Conservation (phyloP, 805 yeast genomes). For the Monosporozyma unispora region DNA sequence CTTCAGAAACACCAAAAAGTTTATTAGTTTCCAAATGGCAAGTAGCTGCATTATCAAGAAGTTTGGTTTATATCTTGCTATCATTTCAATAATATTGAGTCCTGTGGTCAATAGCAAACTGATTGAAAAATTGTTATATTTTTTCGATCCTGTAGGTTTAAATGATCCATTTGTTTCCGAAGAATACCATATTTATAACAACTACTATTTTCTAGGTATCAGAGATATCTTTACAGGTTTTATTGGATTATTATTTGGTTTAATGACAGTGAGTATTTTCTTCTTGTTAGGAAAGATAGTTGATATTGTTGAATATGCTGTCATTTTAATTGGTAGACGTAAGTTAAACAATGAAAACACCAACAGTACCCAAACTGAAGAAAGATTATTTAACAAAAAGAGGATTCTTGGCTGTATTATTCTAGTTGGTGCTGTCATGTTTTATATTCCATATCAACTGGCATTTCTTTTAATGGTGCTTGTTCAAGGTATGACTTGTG, state of each 20-base stretch:
- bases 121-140: slow-evolving; percentile 34
- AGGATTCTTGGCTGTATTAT: slow-evolving; percentile 30
- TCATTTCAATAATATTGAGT: slow-evolving; percentile 32
- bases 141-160: slow-evolving; percentile 46
- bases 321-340: neutral
- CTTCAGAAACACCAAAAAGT: slow-evolving; percentile 33
- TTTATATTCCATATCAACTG: slow-evolving; percentile 75
- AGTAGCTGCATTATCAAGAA: slow-evolving; percentile 31
- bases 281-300: slow-evolving; percentile 3
- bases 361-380: too few species aligned
- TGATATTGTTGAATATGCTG: neutral
- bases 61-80: slow-evolving; percentile 20
- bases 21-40: slow-evolving; percentile 40
- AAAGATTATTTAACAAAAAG: slow-evolving; percentile 15
- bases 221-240: slow-evolving; percentile 47
- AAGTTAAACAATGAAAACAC: neutral
- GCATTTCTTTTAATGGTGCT: slow-evolving; percentile 54
- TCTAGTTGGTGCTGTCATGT: slow-evolving; percentile 40
- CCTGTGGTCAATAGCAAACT: slow-evolving; percentile 25
- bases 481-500: slow-evolving; percentile 48
- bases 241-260: slow-evolving; percentile 47
- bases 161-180: slow-evolving; percentile 39
- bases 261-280: slow-evolving; percentile 20
- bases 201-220: slow-evolving; percentile 61
- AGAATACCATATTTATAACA: slow-evolving; percentile 32